Evolutionary conservation across 768 basidiomycete genomes (phyloP).

Genomic region (Suillus variegatus): DNA sequence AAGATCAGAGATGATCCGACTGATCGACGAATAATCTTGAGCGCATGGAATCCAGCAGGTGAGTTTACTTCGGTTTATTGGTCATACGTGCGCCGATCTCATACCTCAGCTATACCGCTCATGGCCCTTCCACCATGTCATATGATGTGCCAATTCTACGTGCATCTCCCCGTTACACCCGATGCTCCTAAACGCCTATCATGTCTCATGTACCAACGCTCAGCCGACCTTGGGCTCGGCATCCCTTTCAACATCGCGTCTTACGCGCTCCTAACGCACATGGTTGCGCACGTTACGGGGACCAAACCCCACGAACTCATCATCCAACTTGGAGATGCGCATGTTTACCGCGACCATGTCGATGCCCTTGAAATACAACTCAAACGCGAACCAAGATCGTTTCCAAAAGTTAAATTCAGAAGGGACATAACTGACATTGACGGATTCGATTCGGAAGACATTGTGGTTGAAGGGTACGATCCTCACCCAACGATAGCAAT

Average conservation of each 20-base stretch:
- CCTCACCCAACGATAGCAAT: slow-evolving; percentile 84
- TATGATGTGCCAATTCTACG: slow-evolving; percentile 99
- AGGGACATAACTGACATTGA: slow-evolving; percentile 74
- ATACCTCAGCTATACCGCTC: slow-evolving; percentile 70
- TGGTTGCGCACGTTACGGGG: slow-evolving; percentile 92
- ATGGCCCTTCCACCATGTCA: slow-evolving; percentile 99
- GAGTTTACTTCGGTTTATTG: slow-evolving; percentile 19
- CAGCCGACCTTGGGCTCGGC: slow-evolving; percentile 94
- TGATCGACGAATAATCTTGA: slow-evolving; percentile 90
- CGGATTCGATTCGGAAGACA: slow-evolving; percentile 76
- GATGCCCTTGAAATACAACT: slow-evolving; percentile 85
- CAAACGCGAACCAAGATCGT: slow-evolving; percentile 71
- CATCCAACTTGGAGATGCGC: slow-evolving; percentile 96
- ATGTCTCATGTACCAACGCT: slow-evolving; percentile 97
- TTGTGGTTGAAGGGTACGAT: slow-evolving; percentile 85
- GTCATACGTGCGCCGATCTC: background rate
- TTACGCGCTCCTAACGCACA: slow-evolving; percentile 94
- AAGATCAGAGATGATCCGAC: slow-evolving; percentile 95
- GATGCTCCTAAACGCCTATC: slow-evolving; percentile 71
- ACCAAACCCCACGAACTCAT: slow-evolving; percentile 88
- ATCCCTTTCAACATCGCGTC: slow-evolving; percentile 99
- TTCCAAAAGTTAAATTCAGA: slow-evolving; percentile 80
- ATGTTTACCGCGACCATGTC: slow-evolving; percentile 93
- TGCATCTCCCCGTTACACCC: slow-evolving; percentile 70
- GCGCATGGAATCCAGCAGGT: slow-evolving; percentile 99